Conservation (phyloP, 164 flowering plant species). For the Paratinospora sagittata region DNA sequence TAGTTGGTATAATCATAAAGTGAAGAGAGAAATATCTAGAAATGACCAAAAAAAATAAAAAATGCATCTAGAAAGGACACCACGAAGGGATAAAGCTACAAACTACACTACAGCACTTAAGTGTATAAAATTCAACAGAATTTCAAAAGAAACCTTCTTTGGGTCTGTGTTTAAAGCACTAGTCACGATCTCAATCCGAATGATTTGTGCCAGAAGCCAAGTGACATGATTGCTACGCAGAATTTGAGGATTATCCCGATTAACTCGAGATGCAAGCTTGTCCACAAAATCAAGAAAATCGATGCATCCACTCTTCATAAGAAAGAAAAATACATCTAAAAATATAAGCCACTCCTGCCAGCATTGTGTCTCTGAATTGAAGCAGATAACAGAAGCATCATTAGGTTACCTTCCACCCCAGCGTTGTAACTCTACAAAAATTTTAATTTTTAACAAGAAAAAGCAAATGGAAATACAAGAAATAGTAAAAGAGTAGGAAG, state of each 20-base stretch:
- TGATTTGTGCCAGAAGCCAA: conserved; percentile 87
- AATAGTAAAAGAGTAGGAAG: no score
- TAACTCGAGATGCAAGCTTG: conserved; percentile 66
- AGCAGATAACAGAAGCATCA: conserved; percentile 6
- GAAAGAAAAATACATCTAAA: conserved; percentile 82
- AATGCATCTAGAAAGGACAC: not conserved
- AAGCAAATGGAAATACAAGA: no score
- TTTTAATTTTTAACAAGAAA: no score
- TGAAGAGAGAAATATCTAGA: no score
- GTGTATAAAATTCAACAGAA: not conserved
- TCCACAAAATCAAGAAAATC: conserved; percentile 98
- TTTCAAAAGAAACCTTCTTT: conserved; percentile 59
- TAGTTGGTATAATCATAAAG: not conserved
- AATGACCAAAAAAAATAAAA: not conserved
- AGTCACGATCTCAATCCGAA: conserved; percentile 85
- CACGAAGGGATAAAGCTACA: not conserved
- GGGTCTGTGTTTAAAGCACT: conserved; percentile 75
- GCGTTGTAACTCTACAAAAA: not conserved
- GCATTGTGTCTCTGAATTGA: conserved; percentile 64
- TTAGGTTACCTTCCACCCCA: not conserved
- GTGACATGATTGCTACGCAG: conserved; percentile 93
- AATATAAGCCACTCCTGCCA: conserved; percentile 99
- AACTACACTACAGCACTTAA: not conserved
- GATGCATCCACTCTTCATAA: conserved; percentile 89
- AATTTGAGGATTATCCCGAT: conserved; percentile 56